Percentiles rank a stretch among this genome's conserved stretches.
These are phyloP conservation scores for Tylopilus sp. DNA, from an alignment of 768 basidiomycete genomes.

Conservation along the genomic window DNA sequence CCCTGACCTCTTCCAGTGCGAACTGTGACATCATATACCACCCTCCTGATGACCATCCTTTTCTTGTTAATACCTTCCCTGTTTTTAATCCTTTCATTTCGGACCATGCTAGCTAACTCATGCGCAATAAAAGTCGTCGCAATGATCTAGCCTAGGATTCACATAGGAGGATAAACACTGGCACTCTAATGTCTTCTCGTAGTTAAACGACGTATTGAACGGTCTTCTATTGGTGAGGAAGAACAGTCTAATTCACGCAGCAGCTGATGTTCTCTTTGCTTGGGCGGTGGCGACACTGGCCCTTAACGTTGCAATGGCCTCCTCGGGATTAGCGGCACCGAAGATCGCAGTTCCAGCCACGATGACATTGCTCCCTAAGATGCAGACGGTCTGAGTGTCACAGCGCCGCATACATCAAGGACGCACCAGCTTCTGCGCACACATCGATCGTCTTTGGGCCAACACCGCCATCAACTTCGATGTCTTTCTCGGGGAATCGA, in stretches of 20 bases:
- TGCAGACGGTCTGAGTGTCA: background rate
- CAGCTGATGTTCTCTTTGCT: constrained; percentile 39
- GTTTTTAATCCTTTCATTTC: constrained; percentile 16
- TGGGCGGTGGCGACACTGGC: constrained; percentile 66
- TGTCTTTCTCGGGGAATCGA: constrained; percentile 91
- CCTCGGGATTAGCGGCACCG: constrained; percentile 68
- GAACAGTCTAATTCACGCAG: constrained; percentile 2
- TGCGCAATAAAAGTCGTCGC: constrained; percentile 2
- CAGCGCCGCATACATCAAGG: background rate
- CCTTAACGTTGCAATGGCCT: constrained; percentile 74
- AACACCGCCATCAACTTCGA: constrained; percentile 99
- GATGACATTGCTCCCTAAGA: constrained; percentile 93
- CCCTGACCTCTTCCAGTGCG: constrained; percentile 20
- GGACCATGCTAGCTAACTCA: constrained; percentile 19
- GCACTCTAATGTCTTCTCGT: constrained; percentile 22
- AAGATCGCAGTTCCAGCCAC: constrained; percentile 98
- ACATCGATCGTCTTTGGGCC: constrained; percentile 82
- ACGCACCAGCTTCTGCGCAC: constrained; percentile 84
- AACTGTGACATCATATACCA: constrained; percentile 31
- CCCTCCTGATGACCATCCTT: constrained; percentile 24
- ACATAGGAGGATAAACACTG: constrained; percentile 21
- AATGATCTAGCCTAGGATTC: constrained; percentile 15
- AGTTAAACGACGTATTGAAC: background rate
- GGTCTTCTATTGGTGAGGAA: background rate
- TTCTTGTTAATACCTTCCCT: constrained; percentile 24